A percentile compares a stretch with the other conserved stretches of the same genome.
phyloP scores from a whole-genome alignment of 371 early-diverging fungal genomes.

The Rhizopus arrhizus region DNA sequence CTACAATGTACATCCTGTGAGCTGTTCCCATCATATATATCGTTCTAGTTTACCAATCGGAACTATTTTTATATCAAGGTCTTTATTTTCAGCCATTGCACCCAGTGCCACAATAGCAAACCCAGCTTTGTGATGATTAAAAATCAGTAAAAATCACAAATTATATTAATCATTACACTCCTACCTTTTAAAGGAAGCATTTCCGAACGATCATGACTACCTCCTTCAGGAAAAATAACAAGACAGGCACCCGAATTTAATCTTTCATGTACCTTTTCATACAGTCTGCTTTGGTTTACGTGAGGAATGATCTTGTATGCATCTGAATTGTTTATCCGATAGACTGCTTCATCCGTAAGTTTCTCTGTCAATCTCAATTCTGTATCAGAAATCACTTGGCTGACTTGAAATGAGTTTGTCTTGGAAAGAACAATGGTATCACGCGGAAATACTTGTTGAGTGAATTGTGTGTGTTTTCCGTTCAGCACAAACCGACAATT shows the following conservation, averaged over 20 bases:
- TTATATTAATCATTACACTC: background rate
- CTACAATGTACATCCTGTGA: constrained; percentile 13
- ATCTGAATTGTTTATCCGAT: constrained; percentile 34
- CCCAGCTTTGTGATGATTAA: constrained; percentile 42
- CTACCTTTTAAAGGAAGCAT: constrained; percentile 85
- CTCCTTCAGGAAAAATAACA: constrained; percentile 93
- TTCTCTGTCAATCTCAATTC: constrained; percentile 50
- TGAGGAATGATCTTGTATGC: constrained; percentile 71
- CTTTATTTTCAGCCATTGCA: constrained; percentile 74
- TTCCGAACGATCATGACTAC: constrained; percentile 85
- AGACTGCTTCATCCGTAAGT: constrained; percentile 48
- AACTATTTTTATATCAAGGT: constrained; percentile 81
- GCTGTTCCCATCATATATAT: background rate
- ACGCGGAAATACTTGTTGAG: constrained; percentile 50
- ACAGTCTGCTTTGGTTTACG: constrained; percentile 77
- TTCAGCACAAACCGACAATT: constrained; percentile 33
- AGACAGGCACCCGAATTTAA: constrained; percentile 66
- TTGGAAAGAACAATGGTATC: constrained; percentile 55
- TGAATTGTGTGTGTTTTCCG: constrained; percentile 67
- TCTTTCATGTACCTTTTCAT: constrained; percentile 68
- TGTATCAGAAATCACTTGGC: constrained; percentile 70
- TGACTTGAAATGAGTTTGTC: constrained; percentile 53
- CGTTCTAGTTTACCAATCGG: constrained; percentile 59
- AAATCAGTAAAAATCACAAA: constrained; percentile 22
- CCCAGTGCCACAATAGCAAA: constrained; percentile 81